Conservation (phyloP, 2,329 filamentous ascomycete genomes). For the Sclerotinia minor region DNA sequence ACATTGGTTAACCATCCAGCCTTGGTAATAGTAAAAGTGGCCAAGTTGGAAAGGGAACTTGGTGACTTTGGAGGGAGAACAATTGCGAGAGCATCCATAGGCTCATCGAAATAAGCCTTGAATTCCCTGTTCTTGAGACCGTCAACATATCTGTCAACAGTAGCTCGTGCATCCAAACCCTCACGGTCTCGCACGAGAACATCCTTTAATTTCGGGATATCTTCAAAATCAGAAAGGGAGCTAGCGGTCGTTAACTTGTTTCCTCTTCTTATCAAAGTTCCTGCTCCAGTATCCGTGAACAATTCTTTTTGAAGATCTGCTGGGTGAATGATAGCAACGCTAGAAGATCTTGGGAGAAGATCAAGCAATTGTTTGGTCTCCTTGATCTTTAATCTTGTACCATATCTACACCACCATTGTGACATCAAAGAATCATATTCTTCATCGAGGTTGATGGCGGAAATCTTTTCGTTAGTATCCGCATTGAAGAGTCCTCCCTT, state of each 20-base stretch:
- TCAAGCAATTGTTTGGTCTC: constrained; percentile 94
- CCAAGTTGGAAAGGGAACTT: constrained; percentile 73
- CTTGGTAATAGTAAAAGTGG: constrained; percentile 91
- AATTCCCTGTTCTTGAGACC: constrained; percentile 76
- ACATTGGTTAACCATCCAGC: constrained; percentile 93
- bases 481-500: constrained; percentile 96
- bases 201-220: constrained; percentile 75
- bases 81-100: constrained; percentile 88
- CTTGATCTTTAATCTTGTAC: constrained; percentile 93
- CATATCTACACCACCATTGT: constrained; percentile 92
- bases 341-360: constrained; percentile 84
- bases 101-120: constrained; percentile 91
- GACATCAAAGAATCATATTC: constrained; percentile 92
- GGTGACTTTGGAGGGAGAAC: constrained; percentile 72
- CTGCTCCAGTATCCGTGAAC: constrained; percentile 93
- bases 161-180: constrained; percentile 76
- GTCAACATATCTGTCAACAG: constrained; percentile 83
- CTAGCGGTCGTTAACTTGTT: constrained; percentile 80
- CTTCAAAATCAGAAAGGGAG: constrained; percentile 71
- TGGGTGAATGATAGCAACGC: constrained; percentile 96
- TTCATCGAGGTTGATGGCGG: constrained; percentile 94
- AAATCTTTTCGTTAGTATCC: constrained; percentile 92
- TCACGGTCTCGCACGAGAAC: constrained; percentile 80
- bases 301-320: constrained; percentile 94
- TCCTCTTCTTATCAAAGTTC: constrained; percentile 87